A percentile compares a stretch with the other conserved stretches of the same genome.
These are phyloP conservation scores for Ophiocordyceps camponoti-rufipedis DNA, from an alignment of 2,329 filamentous ascomycete genomes.

Conservation along the genomic window DNA sequence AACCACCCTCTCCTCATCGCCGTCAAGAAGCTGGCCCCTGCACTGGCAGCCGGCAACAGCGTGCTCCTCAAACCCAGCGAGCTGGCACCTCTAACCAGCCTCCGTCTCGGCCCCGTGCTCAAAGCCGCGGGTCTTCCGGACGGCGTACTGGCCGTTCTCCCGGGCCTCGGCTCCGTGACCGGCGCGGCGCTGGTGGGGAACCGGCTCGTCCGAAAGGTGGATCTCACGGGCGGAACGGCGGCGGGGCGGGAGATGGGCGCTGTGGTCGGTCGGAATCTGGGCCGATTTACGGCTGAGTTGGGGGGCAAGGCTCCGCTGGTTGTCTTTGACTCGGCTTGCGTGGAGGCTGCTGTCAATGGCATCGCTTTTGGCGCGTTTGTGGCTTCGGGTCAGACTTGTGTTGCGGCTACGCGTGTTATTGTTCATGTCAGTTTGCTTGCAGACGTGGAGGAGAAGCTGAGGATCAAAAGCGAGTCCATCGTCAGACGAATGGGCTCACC, in stretches of 20 bases:
- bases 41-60: conserved; percentile 38
- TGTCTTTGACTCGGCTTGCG: conserved; percentile 45
- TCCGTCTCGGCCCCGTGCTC: conserved; percentile 39
- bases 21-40: conserved; percentile 42
- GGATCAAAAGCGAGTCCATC: conserved; percentile 40
- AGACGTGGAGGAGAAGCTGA: conserved; percentile 45
- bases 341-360: conserved; percentile 50
- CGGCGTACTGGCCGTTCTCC: conserved; percentile 47
- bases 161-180: conserved; percentile 32
- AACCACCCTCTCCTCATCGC: conserved; percentile 41
- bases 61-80: conserved; percentile 45
- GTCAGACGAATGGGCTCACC: conserved; percentile 36
- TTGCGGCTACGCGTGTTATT: conserved; percentile 57
- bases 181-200: conserved; percentile 36
- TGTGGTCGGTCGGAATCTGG: conserved; percentile 46
- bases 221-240: conserved; percentile 59
- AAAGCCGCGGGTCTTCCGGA: conserved; percentile 51
- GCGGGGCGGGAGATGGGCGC: conserved; percentile 51
- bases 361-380: conserved; percentile 42
- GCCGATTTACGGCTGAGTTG: conserved; percentile 52
- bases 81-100: conserved; percentile 41
- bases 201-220: conserved; percentile 41
- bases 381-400: conserved; percentile 39
- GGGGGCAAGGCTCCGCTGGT: conserved; percentile 55
- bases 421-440: conserved; percentile 51